These are phyloP conservation scores for Pulicaria dysenterica DNA, from an alignment of 129 eudicot species.

Conservation along the genomic window DNA sequence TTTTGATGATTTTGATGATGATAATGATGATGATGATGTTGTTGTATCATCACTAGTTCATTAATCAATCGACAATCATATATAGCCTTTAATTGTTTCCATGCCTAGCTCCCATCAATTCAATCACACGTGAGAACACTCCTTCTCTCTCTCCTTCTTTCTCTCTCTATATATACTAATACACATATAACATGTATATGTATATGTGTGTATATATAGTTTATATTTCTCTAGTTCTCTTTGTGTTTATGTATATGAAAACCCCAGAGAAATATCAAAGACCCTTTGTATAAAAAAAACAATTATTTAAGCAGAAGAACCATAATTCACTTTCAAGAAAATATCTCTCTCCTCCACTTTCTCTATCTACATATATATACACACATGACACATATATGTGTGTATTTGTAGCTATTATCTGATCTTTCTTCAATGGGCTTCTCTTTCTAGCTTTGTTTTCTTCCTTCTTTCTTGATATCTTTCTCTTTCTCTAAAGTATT, in stretches of 20 bases:
- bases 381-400: neutral
- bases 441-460: conserved; percentile 29
- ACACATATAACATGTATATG: neutral
- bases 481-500: conserved; percentile 24
- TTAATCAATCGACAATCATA: conserved; percentile 42
- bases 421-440: conserved; percentile 36
- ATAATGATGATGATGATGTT: conserved; percentile 28
- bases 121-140: conserved; percentile 54
- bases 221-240: conserved; percentile 6
- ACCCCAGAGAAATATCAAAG: conserved; percentile 19
- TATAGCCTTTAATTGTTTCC: conserved; percentile 28
- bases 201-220: neutral
- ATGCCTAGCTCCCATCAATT: conserved; percentile 43
- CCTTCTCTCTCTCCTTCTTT: conserved; percentile 23
- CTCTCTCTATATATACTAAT: conserved; percentile 14
- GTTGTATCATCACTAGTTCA: conserved; percentile 15
- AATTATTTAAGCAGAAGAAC: neutral
- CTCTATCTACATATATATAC: conserved; percentile 17
- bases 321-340: conserved; percentile 25
- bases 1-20: conserved; percentile 30
- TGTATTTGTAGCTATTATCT: conserved; percentile 26
- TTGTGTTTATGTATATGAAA: conserved; percentile 35
- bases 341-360: conserved; percentile 29
- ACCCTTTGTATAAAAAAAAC: conserved; percentile 16
- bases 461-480: conserved; percentile 15